Evolutionary conservation across 108 stramenopile species (phyloP).

Genomic region (Fragilaria crotonensis): DNA sequence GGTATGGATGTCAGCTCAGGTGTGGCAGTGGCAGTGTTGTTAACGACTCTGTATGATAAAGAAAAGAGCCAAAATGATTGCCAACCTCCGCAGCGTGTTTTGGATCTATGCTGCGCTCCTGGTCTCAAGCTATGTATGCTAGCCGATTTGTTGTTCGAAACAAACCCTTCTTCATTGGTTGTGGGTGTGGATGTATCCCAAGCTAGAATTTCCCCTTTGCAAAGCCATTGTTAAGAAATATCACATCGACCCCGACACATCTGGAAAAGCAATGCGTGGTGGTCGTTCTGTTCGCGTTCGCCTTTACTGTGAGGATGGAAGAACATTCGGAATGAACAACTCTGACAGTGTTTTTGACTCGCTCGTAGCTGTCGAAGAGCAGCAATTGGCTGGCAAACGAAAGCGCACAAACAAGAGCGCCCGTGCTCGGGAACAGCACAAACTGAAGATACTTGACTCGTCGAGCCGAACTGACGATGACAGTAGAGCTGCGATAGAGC

Average conservation of each 20-base stretch:
- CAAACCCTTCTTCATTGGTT: constrained; percentile 4
- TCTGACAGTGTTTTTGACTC: constrained; percentile 62
- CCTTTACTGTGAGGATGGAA: constrained; percentile 63
- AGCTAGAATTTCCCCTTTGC: constrained; percentile 51
- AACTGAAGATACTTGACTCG: constrained; percentile 25
- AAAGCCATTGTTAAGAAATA: constrained; percentile 74
- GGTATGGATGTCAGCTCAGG: constrained; percentile 90
- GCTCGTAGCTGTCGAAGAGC: constrained; percentile 38
- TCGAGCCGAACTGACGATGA: background rate
- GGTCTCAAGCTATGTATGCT: constrained; percentile 81
- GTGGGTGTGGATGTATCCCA: constrained; percentile 78
- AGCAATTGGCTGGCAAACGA: constrained; percentile 36
- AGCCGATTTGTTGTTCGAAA: constrained; percentile 42
- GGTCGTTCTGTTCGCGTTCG: constrained; percentile 25
- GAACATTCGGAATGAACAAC: constrained; percentile 44
- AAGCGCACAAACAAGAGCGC: constrained; percentile 87
- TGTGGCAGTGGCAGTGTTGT: constrained; percentile 70
- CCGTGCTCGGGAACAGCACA: constrained; percentile 55
- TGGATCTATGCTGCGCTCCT: constrained; percentile 90
- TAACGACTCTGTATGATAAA: constrained; percentile 37
- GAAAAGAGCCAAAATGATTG: background rate
- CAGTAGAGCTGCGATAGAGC: constrained; percentile 1
- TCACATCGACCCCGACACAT: constrained; percentile 41
- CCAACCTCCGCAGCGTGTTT: constrained; percentile 24
- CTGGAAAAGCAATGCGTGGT: constrained; percentile 2